Base-by-base conservation (phyloP, 306 rosid genomes). In the Carpinus viminea region DNA sequence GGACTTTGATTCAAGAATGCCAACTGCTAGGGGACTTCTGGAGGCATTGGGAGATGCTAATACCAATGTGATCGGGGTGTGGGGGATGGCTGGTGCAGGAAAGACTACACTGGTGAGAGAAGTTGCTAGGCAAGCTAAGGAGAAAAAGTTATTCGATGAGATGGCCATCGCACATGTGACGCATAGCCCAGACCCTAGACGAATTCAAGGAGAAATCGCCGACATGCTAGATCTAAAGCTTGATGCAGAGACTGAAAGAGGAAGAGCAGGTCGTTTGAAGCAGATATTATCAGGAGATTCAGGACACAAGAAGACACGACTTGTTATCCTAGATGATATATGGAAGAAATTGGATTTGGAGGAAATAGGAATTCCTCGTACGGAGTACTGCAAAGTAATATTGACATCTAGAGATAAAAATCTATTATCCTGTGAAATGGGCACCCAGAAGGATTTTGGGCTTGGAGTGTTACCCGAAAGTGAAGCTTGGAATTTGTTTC, bases 171-270 rank as follows among this genome's bases (percentile, higher is more conserved):
- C 77, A 38, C 7, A 2, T 72, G 78, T 52, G 24, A 72, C 68
- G 0, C 11, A 15, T 0, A 21, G 12, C 12, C 78, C 82, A 17
- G 41, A 79, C 16, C 5, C 38, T 41, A 7, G 8, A 15, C 2
- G 3, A 2, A 79, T 62, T 31, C 82, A 79, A 62, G 68, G 26
- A 72, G 47, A 62, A 18, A 38, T 79, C 6, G 77, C 82, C 5
- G 36, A 72, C 7, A 38, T 16, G 34, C 68, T 79, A 3, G 38
- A 18, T 11, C 38, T 73, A 3, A 52, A 17, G 2, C 0, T 73
- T 52, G 83, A 45, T 12, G 10, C 18, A 17, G 50, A 62, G 45
- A 52, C 3, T 51, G 45, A 10, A 45, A 0, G 0, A 0, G 68
- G 31, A 12, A 41, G 74, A 24, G 78, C 78, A 12, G 1, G 24